These are phyloP conservation scores for Polytrichum formosum DNA, from an alignment of 225 moss, liverwort and hornwort genomes.

Conservation along the genomic window DNA sequence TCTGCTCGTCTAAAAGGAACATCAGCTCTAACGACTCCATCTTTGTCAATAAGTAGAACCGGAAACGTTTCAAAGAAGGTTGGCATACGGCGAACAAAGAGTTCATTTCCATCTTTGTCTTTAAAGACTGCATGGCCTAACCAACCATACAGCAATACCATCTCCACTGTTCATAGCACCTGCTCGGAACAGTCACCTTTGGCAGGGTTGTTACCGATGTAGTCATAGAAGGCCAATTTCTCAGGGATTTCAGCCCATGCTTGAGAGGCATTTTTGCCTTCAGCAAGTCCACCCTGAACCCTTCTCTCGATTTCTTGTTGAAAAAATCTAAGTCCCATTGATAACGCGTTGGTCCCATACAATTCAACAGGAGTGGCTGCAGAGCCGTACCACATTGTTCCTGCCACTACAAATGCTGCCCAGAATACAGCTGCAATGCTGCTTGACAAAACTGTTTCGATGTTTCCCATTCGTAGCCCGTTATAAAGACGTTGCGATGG, in stretches of 20 bases:
- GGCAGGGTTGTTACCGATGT: conserved; percentile 20
- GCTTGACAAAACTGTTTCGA: neutral
- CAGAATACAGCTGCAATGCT: conserved; percentile 6
- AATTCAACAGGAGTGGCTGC: too few species aligned
- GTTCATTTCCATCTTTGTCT: too few species aligned
- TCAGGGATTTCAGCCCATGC: conserved; percentile 25
- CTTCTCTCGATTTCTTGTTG: too few species aligned
- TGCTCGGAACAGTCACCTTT: conserved; percentile 25
- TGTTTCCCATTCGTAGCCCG: neutral
- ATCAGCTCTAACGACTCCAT: neutral
- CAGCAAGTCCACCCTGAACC: too few species aligned
- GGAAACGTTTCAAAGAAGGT: too few species aligned
- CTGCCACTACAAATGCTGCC: conserved; percentile 17
- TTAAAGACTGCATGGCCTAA: too few species aligned
- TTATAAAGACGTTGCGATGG: too few species aligned
- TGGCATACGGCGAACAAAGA: too few species aligned
- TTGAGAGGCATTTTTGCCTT: too few species aligned
- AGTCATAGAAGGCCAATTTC: conserved; percentile 24
- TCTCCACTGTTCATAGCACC: conserved; percentile 21
- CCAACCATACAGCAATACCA: too few species aligned
- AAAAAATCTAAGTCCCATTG: too few species aligned
- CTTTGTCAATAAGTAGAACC: neutral
- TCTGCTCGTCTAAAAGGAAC: neutral
- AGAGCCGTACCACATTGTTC: conserved; percentile 22
- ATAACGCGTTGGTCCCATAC: too few species aligned